These are phyloP conservation scores for Bryoglossum gracile DNA, from an alignment of 495 filamentous ascomycete genomes.

Conservation along the genomic window DNA sequence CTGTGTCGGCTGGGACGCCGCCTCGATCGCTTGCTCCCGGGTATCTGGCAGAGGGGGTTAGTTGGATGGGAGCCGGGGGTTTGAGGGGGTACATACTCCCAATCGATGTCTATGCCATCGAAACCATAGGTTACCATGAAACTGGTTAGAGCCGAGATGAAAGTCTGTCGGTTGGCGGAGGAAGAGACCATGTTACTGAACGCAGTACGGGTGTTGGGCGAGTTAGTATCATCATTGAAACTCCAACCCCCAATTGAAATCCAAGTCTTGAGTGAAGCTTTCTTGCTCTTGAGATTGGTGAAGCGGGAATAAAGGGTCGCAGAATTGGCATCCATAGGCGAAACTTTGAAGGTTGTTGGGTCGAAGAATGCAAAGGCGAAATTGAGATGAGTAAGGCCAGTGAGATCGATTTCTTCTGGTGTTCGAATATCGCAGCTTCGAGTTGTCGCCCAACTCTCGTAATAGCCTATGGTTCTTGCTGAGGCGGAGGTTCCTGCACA, in stretches of 20 bases:
- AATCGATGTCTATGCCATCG: conserved; percentile 47
- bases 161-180: conserved; percentile 26
- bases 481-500: no score
- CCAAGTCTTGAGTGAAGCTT: background rate
- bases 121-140: conserved; percentile 41
- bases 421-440: background rate
- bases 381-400: background rate
- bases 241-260: background rate
- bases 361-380: background rate
- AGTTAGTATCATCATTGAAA: background rate
- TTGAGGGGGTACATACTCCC: no score
- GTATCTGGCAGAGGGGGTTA: conserved; percentile 42
- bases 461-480: background rate
- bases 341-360: background rate
- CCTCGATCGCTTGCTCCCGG: conserved; percentile 42
- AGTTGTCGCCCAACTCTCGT: background rate
- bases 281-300: background rate
- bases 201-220: background rate
- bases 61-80: no score
- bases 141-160: conserved; percentile 31
- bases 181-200: background rate
- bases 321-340: background rate
- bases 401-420: background rate
- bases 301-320: background rate
- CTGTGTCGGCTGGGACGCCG: conserved; percentile 32